Evolutionary conservation across 208 protist genomes (phyloP).

Genomic region (Vickermania spadyakhi): DNA sequence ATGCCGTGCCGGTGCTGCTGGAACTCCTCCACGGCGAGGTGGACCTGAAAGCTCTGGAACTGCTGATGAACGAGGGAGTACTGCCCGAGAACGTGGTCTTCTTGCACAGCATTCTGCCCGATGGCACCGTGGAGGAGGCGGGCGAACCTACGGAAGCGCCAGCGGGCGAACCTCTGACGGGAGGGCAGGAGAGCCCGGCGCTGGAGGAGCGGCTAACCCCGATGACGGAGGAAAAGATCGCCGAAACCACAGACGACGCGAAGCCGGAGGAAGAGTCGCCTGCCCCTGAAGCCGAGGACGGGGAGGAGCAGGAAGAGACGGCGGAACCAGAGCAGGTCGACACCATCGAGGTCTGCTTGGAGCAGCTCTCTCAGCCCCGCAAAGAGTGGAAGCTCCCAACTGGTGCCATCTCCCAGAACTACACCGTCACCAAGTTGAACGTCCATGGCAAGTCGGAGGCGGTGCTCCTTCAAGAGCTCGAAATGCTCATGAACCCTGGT

Average conservation of each 20-base stretch:
- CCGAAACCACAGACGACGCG: neutral
- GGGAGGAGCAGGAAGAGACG: conserved; percentile 2
- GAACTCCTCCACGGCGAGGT: conserved; percentile 8
- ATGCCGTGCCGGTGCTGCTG: conserved; percentile 46
- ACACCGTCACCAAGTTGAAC: conserved; percentile 24
- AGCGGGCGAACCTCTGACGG: neutral
- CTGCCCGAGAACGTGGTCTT: conserved; percentile 45
- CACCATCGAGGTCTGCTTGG: neutral
- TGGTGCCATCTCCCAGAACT: conserved; percentile 6
- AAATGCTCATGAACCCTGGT: conserved; percentile 33
- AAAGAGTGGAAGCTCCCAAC: neutral
- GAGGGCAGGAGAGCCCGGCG: neutral
- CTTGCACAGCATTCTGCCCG: conserved; percentile 16
- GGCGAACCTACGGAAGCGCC: neutral
- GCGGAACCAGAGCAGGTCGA: neutral
- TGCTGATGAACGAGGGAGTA: conserved; percentile 23
- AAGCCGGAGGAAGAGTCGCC: neutral
- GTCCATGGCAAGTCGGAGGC: conserved; percentile 27
- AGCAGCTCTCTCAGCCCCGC: conserved; percentile 1
- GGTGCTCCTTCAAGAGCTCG: conserved; percentile 34
- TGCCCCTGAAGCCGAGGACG: neutral
- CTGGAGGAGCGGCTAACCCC: neutral
- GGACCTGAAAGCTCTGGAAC: conserved; percentile 12
- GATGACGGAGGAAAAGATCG: neutral
- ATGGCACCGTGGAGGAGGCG: conserved; percentile 19